These are phyloP conservation scores for Caulochytrium protostelioides DNA, from an alignment of 371 early-diverging fungal species.

Conservation along the genomic window DNA sequence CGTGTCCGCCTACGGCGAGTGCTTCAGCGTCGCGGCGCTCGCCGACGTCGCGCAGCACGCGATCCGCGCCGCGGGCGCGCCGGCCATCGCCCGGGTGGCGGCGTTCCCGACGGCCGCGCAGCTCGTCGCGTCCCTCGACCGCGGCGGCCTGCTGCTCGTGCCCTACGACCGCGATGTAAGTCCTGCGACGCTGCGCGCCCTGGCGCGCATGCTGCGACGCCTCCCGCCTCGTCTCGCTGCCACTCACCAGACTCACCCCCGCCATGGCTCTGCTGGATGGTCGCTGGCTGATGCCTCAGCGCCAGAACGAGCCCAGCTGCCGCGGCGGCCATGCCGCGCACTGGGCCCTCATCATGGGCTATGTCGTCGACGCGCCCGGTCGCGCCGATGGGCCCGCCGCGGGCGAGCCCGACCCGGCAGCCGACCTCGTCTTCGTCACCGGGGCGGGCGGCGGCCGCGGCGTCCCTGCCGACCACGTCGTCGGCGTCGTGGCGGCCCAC, in stretches of 20 bases:
- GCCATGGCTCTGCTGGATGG: no score
- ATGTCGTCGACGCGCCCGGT: neutral
- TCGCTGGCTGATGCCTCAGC: no score
- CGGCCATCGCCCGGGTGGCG: no score
- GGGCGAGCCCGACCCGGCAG: no score
- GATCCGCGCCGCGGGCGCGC: no score
- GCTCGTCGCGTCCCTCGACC: neutral
- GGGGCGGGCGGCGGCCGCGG: no score
- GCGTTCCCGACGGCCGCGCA: neutral
- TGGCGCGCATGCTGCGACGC: no score
- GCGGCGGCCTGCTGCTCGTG: conserved; percentile 4
- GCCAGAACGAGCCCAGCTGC: conserved; percentile 7
- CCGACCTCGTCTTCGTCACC: no score
- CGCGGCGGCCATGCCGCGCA: conserved; percentile 6
- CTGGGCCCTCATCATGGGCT: conserved; percentile 4
- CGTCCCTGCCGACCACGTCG: neutral
- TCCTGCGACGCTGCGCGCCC: no score
- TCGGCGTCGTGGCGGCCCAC: conserved; percentile 1
- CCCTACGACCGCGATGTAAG: conserved; percentile 10
- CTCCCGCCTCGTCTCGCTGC: no score
- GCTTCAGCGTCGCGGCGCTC: conserved; percentile 3
- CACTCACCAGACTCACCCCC: no score
- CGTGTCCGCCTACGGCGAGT: conserved; percentile 3
- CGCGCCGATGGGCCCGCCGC: no score
- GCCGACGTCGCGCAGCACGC: conserved; percentile 1